phyloP scores from a whole-genome alignment of 2,329 filamentous ascomycete genomes.

The Stachybotrys chartarum region DNA sequence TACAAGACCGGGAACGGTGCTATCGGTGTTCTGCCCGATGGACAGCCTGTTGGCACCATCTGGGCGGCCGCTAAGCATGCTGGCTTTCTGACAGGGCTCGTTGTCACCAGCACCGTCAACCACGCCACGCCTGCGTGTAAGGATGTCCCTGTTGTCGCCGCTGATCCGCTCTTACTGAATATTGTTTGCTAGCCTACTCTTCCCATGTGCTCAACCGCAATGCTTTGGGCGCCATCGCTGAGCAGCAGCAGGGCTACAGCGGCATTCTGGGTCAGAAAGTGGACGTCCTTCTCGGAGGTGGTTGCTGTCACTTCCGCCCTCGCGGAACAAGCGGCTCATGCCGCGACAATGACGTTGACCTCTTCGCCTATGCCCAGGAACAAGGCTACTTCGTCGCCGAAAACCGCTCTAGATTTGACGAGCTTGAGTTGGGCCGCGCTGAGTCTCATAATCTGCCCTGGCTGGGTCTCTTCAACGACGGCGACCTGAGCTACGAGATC shows the following conservation, averaged over 20 bases:
- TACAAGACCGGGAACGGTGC: conserved; percentile 28
- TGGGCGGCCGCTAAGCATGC: conserved; percentile 27
- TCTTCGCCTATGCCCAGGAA: conserved; percentile 19
- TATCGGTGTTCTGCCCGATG: conserved; percentile 22
- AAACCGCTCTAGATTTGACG: conserved; percentile 23
- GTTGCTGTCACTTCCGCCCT: conserved; percentile 30
- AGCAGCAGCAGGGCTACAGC: conserved; percentile 24
- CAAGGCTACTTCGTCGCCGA: conserved; percentile 26
- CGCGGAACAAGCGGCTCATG: conserved; percentile 23
- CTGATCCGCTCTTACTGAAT: neutral
- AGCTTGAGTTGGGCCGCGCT: conserved; percentile 12
- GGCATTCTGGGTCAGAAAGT: conserved; percentile 26
- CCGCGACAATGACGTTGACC: conserved; percentile 25
- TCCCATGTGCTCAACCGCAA: conserved; percentile 23
- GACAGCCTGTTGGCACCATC: conserved; percentile 24
- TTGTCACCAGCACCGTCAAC: conserved; percentile 29
- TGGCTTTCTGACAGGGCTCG: conserved; percentile 27
- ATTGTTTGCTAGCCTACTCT: conserved; percentile 12
- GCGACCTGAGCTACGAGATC: conserved; percentile 24
- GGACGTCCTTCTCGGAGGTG: conserved; percentile 28
- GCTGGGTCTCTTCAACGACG: conserved; percentile 27
- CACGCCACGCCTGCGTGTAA: conserved; percentile 18
- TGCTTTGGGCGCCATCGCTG: conserved; percentile 23
- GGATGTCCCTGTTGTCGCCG: neutral
- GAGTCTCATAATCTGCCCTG: conserved; percentile 21